Evolutionary conservation across 202 grass and related monocot genomes (phyloP).

Genomic region (Musa balbisiana): DNA sequence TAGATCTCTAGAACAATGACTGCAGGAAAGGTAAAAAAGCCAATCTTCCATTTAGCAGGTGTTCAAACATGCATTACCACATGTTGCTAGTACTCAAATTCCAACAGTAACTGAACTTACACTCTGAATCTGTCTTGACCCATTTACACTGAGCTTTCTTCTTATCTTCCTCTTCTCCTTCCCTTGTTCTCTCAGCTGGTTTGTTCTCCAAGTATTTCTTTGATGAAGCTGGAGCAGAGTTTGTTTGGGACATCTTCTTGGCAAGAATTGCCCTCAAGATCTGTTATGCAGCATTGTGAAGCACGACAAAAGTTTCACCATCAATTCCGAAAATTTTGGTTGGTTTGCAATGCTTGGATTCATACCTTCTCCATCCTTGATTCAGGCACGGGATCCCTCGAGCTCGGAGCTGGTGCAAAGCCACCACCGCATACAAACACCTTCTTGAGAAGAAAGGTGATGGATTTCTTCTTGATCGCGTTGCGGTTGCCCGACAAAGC

Average conservation of each 20-base stretch:
- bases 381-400: slow-evolving; percentile 51
- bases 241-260: slow-evolving; percentile 41
- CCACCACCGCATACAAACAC: slow-evolving; percentile 54
- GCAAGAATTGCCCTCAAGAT: slow-evolving; percentile 42
- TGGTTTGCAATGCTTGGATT: background rate
- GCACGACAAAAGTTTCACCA: background rate
- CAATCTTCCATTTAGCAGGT: slow-evolving; percentile 16
- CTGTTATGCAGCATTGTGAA: slow-evolving; percentile 20
- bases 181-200: slow-evolving; percentile 21
- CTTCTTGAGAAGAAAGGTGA: slow-evolving; percentile 75
- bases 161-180: slow-evolving; percentile 32
- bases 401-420: slow-evolving; percentile 37
- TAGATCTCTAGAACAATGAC: slow-evolving; percentile 24
- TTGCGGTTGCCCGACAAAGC: slow-evolving; percentile 29
- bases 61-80: no score
- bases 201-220: slow-evolving; percentile 45
- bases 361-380: slow-evolving; percentile 82
- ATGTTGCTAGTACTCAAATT: no score
- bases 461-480: slow-evolving; percentile 44
- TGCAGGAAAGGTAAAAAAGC: slow-evolving; percentile 8
- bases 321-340: background rate
- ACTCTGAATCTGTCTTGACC: slow-evolving; percentile 93
- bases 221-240: slow-evolving; percentile 9
- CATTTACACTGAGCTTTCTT: slow-evolving; percentile 44
- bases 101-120: slow-evolving; percentile 34